Conservation (phyloP, 208 protist species). For the Trypanosoma lewisi region DNA sequence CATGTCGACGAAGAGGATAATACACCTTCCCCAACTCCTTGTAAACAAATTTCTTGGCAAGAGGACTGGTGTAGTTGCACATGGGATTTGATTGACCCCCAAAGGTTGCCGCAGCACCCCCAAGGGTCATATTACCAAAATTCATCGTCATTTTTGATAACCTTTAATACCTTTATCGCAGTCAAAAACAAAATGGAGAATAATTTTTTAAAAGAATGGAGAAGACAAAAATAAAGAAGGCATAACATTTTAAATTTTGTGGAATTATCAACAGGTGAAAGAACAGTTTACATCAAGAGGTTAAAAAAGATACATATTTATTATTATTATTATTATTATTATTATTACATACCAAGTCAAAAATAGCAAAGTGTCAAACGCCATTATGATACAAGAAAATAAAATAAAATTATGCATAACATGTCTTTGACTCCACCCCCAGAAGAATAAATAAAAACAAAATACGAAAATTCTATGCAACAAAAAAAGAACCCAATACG, state of each 20-base stretch:
- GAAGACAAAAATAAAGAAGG: conserved; percentile 8
- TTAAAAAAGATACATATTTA: not conserved
- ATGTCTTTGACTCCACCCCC: too few relatives aligned
- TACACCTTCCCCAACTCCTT: conserved; percentile 82
- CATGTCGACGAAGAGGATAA: conserved; percentile 82
- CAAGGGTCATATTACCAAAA: conserved; percentile 82
- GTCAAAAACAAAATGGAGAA: conserved; percentile 11
- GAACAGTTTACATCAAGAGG: not conserved
- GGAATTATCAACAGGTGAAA: not conserved
- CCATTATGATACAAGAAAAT: too few relatives aligned
- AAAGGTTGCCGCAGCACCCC: conserved; percentile 84
- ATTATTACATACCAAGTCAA: too few relatives aligned
- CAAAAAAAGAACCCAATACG: too few relatives aligned
- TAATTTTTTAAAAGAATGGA: conserved; percentile 13
- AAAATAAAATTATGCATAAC: too few relatives aligned
- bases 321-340: too few relatives aligned
- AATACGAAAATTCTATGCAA: too few relatives aligned
- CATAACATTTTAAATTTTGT: too few relatives aligned
- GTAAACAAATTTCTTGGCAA: conserved; percentile 90
- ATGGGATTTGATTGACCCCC: conserved; percentile 84
- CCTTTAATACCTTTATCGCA: not conserved
- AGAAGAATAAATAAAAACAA: too few relatives aligned
- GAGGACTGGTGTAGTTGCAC: conserved; percentile 88
- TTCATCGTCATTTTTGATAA: conserved; percentile 82
- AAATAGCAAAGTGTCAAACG: too few relatives aligned